Percentiles rank a stretch among this genome's conserved stretches.
Conservation (phyloP, 345 rosid genomes). For the Dimocarpus longan region DNA sequence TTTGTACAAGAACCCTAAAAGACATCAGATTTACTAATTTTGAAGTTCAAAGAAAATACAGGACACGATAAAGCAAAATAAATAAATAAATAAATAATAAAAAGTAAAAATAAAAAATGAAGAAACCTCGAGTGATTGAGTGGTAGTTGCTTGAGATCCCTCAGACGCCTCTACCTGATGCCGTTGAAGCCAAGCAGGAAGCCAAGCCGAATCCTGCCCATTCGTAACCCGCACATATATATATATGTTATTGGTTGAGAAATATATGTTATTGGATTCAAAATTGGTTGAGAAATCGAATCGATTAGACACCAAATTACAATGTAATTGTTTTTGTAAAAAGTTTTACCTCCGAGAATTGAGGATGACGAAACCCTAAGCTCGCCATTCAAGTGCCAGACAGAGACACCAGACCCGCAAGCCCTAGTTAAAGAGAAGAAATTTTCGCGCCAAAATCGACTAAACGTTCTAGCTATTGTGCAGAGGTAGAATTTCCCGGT, state of each 20-base stretch:
- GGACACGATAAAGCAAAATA: too few species aligned
- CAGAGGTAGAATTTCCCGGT: background rate
- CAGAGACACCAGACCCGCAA: background rate
- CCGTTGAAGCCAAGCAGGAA: slow-evolving; percentile 52
- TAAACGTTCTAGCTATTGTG: background rate
- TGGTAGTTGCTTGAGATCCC: slow-evolving; percentile 20
- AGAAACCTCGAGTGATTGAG: slow-evolving; percentile 29
- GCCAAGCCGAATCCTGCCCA: slow-evolving; percentile 50
- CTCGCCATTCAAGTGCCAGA: slow-evolving; percentile 28
- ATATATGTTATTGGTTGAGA: too few species aligned
- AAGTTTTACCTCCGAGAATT: slow-evolving; percentile 51
- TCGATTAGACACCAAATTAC: background rate
- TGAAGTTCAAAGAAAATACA: background rate
- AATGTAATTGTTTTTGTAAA: background rate
- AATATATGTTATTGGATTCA: background rate
- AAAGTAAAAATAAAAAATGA: too few species aligned
- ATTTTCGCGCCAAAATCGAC: slow-evolving; percentile 20
- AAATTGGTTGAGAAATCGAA: background rate
- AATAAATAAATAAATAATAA: too few species aligned
- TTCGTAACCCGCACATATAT: background rate
- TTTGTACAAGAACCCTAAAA: too few species aligned
- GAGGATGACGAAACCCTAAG: slow-evolving; percentile 61
- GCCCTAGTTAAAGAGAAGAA: slow-evolving; percentile 16
- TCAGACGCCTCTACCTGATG: slow-evolving; percentile 24
- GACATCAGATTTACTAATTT: background rate